Conservation (phyloP, 305 asterid genomes). For the Euphrasia arctica region DNA sequence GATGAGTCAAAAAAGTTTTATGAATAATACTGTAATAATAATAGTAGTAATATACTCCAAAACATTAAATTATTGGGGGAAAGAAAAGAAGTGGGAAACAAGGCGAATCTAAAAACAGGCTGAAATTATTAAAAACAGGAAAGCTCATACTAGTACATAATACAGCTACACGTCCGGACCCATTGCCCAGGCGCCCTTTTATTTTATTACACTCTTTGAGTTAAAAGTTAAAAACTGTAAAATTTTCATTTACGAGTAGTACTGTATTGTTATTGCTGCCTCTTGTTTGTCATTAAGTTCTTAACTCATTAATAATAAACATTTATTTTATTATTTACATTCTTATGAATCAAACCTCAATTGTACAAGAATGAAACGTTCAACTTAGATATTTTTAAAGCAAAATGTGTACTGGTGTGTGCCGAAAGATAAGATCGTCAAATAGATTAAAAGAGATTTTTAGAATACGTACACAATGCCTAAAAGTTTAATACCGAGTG, state of each 20-base stretch:
- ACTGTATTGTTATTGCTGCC: too few relatives aligned
- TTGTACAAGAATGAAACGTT: too few relatives aligned
- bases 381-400: too few relatives aligned
- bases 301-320: too few relatives aligned
- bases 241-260: not conserved
- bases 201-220: not conserved
- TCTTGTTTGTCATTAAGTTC: too few relatives aligned
- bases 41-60: too few relatives aligned
- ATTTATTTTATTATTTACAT: not conserved
- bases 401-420: too few relatives aligned
- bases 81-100: slow-evolving; percentile 24
- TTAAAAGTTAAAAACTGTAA: not conserved
- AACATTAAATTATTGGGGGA: not conserved
- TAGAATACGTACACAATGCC: not conserved
- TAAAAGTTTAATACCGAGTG: too few relatives aligned
- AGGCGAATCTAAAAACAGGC: slow-evolving; percentile 24
- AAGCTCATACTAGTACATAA: slow-evolving; percentile 12
- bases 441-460: too few relatives aligned
- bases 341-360: not conserved
- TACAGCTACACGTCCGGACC: slow-evolving; percentile 31
- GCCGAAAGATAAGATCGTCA: too few relatives aligned
- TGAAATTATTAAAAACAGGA: slow-evolving; percentile 11
- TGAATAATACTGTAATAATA: not conserved
- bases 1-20: slow-evolving; percentile 22
- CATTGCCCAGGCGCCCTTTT: slow-evolving; percentile 7